Percentiles rank a stretch among this genome's conserved stretches.
These are phyloP conservation scores for Cryphonectria japonica DNA, from an alignment of 2,329 filamentous ascomycete species.

Conservation along the genomic window DNA sequence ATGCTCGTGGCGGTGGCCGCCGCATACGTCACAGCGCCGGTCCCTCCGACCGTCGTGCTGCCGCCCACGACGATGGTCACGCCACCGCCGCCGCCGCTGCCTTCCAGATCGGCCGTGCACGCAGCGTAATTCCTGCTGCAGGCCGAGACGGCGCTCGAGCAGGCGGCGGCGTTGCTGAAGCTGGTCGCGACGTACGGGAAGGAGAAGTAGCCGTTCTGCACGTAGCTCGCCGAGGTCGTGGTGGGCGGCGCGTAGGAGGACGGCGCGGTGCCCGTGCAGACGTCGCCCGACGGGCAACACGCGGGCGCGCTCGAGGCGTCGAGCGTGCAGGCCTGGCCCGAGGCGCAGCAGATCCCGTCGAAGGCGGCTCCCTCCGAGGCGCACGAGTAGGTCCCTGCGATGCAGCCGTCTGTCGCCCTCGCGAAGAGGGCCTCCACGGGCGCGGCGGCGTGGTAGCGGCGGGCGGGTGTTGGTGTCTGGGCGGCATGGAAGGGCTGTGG, in stretches of 20 bases:
- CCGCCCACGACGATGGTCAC: constrained; percentile 61
- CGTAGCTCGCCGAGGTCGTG: constrained; percentile 50
- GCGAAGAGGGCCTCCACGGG: constrained; percentile 29
- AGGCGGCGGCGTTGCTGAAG: constrained; percentile 55
- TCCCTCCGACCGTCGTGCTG: constrained; percentile 53
- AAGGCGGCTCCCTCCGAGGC: constrained; percentile 52
- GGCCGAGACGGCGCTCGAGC: constrained; percentile 53
- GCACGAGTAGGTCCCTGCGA: constrained; percentile 54
- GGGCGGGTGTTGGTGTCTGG: constrained; percentile 33
- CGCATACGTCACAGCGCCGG: constrained; percentile 43
- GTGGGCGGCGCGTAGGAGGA: constrained; percentile 40
- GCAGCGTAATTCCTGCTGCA: constrained; percentile 59
- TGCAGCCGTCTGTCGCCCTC: constrained; percentile 43
- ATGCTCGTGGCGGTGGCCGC: constrained; percentile 53
- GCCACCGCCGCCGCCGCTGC: constrained; percentile 41
- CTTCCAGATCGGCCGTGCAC: constrained; percentile 55
- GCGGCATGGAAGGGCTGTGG: constrained; percentile 37
- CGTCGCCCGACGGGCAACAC: constrained; percentile 53
- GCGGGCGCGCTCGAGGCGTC: constrained; percentile 54
- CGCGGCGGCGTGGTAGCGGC: constrained; percentile 29
- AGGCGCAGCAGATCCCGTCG: constrained; percentile 54
- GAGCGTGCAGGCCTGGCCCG: constrained; percentile 54
- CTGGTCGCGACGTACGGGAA: constrained; percentile 62
- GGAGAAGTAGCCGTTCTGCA: constrained; percentile 61
- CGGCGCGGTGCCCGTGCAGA: constrained; percentile 61